A percentile compares a stretch with the other conserved stretches of the same genome.
Evolutionary conservation across 768 basidiomycete species (phyloP).

Genomic region (Gloeostereum incarnatum): DNA sequence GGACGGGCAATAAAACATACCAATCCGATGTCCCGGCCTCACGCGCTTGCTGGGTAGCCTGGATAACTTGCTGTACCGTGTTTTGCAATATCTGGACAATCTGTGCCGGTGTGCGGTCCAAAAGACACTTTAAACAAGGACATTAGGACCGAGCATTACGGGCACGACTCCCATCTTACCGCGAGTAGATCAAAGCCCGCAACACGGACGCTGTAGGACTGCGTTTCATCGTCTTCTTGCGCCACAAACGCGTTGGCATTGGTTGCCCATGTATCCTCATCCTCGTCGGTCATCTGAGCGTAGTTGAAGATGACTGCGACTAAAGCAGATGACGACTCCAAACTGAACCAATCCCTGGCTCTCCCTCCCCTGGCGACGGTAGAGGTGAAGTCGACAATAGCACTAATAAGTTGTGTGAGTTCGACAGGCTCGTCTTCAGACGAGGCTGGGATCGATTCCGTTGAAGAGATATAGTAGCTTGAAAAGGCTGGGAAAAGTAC

Average conservation of each 20-base stretch:
- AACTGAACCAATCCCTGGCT: conserved; percentile 54
- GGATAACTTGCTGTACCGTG: conserved; percentile 44
- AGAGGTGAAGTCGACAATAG: conserved; percentile 75
- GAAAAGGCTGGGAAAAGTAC: conserved; percentile 50
- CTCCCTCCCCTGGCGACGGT: conserved; percentile 56
- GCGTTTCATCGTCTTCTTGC: conserved; percentile 90
- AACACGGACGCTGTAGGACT: conserved; percentile 72
- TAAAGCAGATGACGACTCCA: conserved; percentile 38
- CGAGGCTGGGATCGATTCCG: conserved; percentile 47
- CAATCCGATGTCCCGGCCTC: conserved; percentile 53
- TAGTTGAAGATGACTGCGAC: conserved; percentile 55
- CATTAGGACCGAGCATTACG: not conserved
- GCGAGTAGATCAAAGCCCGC: conserved; percentile 78
- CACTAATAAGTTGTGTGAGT: conserved; percentile 66
- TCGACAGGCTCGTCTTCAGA: conserved; percentile 74
- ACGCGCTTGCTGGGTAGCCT: conserved; percentile 44
- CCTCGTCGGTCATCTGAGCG: conserved; percentile 83
- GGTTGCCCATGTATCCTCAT: conserved; percentile 85
- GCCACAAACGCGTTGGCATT: conserved; percentile 90
- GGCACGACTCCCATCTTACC: conserved; percentile 40
- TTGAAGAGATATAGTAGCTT: conserved; percentile 49
- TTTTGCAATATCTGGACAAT: conserved; percentile 46
- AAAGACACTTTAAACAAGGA: conserved; percentile 2
- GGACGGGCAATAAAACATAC: conserved; percentile 24
- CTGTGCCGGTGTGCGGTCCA: conserved; percentile 44